Percentiles rank a stretch among this genome's conserved stretches.
Conservation (phyloP, 306 rosid species). For the Malus orientalis region DNA sequence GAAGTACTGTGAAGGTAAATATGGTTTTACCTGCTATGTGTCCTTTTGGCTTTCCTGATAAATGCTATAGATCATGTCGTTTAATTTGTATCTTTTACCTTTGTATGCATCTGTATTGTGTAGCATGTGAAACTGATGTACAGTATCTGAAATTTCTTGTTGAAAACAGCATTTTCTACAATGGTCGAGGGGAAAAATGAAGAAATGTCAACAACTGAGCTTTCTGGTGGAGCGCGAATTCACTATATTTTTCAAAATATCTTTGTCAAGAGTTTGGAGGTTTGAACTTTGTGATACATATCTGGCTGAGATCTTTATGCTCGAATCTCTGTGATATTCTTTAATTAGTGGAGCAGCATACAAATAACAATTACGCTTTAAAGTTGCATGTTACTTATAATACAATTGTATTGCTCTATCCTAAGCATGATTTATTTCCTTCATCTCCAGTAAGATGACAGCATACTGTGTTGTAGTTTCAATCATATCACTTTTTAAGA, state of each 20-base stretch:
- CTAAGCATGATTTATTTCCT: background rate
- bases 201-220: constrained; percentile 92
- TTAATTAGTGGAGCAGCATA: background rate
- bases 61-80: background rate
- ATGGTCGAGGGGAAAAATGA: constrained; percentile 95
- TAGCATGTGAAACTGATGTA: background rate
- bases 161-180: constrained; percentile 79
- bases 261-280: constrained; percentile 95
- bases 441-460: background rate
- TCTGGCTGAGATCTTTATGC: background rate
- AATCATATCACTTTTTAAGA: background rate
- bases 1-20: constrained; percentile 81
- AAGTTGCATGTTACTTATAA: background rate
- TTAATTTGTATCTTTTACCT: background rate
- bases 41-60: constrained; percentile 6
- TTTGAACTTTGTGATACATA: constrained; percentile 18
- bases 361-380: background rate
- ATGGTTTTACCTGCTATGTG: constrained; percentile 4
- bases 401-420: background rate
- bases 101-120: background rate
- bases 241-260: constrained; percentile 91
- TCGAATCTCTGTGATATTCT: background rate
- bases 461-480: background rate
- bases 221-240: constrained; percentile 93
- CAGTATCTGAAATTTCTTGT: constrained; percentile 4